phyloP scores from a whole-genome alignment of 495 filamentous ascomycete species.

The Bombardia bombarda region DNA sequence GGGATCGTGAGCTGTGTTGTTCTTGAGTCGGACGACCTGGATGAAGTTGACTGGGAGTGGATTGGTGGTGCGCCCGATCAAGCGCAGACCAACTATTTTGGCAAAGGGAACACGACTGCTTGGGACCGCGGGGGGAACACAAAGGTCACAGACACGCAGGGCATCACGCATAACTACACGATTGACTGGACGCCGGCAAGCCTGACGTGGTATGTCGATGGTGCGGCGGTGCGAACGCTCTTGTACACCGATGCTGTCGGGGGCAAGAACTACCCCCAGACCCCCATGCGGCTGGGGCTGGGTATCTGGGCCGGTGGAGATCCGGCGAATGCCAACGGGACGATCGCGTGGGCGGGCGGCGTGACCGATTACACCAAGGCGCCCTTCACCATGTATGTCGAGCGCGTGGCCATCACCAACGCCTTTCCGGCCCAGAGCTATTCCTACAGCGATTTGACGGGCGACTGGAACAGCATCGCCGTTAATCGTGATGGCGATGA shows the following conservation, averaged over 20 bases:
- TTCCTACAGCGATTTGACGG: constrained; percentile 56
- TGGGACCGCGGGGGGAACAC: constrained; percentile 66
- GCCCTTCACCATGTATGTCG: constrained; percentile 75
- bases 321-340: constrained; percentile 56
- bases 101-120: constrained; percentile 71
- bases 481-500: too few relatives aligned
- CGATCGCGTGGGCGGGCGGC: constrained; percentile 83
- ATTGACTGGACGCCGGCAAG: constrained; percentile 70
- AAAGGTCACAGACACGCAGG: constrained; percentile 48
- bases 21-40: constrained; percentile 77
- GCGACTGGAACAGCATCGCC: constrained; percentile 59
- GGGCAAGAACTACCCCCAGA: constrained; percentile 72
- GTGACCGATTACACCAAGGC: constrained; percentile 61
- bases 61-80: constrained; percentile 50
- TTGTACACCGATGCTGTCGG: constrained; percentile 47
- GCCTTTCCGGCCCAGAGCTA: constrained; percentile 63
- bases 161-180: constrained; percentile 67
- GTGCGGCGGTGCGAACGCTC: constrained; percentile 56
- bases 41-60: constrained; percentile 91
- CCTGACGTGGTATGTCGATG: constrained; percentile 74
- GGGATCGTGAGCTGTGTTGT: constrained; percentile 77
- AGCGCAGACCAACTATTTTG: constrained; percentile 87
- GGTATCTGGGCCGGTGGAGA: constrained; percentile 81
- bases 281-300: constrained; percentile 70
- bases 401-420: constrained; percentile 62